phyloP scores from a whole-genome alignment of 352 stramenopile species.

The Saprolegnia parasitica region DNA sequence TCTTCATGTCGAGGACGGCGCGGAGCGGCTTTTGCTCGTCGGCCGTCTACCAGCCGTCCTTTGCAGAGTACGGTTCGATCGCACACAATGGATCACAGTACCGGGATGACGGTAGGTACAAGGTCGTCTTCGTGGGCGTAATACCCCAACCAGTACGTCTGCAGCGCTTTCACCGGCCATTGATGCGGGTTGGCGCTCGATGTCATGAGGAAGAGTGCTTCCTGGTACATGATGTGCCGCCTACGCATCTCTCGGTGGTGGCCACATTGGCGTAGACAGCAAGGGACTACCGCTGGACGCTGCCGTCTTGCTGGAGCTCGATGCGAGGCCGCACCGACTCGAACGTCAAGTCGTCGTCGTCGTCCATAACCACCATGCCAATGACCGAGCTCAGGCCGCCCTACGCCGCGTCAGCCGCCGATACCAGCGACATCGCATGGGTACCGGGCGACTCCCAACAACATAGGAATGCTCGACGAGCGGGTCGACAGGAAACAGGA shows the following conservation, averaged over 20 bases:
- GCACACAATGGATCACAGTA: conserved; percentile 27
- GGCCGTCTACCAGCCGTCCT: neutral
- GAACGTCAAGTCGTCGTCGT: conserved; percentile 62
- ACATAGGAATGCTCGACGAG: conserved; percentile 72
- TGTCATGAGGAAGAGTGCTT: conserved; percentile 59
- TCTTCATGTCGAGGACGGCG: conserved; percentile 17
- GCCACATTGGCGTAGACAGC: neutral
- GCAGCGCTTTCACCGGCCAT: conserved; percentile 55
- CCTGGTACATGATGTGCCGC: conserved; percentile 68
- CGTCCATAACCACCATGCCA: conserved; percentile 56
- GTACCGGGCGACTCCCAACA: conserved; percentile 60
- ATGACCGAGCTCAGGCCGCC: conserved; percentile 56
- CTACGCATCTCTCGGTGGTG: conserved; percentile 24
- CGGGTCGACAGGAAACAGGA: conserved; percentile 66
- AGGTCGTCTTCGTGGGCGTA: conserved; percentile 43
- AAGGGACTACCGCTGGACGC: conserved; percentile 62
- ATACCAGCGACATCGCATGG: neutral
- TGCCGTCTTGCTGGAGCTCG: conserved; percentile 57
- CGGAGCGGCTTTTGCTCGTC: conserved; percentile 3
- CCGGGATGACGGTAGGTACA: conserved; percentile 43
- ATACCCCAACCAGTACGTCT: conserved; percentile 76
- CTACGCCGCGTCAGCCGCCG: conserved; percentile 29
- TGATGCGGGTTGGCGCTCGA: conserved; percentile 54
- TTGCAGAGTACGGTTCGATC: neutral
- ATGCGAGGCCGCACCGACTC: conserved; percentile 55